Conservation (phyloP, 176 grass and related monocot species). For the Musa schizocarpa region DNA sequence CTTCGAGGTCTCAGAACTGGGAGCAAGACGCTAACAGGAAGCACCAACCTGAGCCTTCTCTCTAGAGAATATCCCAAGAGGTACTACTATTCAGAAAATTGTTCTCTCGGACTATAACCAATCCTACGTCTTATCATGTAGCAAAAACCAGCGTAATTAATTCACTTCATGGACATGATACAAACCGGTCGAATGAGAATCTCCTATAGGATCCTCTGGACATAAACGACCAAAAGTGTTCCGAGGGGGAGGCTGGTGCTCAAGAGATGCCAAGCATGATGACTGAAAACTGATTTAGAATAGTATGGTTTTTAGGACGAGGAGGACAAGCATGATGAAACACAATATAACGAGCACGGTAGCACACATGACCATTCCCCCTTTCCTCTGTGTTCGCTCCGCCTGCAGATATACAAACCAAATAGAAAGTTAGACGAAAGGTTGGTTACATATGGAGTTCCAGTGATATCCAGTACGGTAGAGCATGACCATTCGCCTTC, state of each 20-base stretch:
- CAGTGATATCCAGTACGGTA: too few relatives aligned
- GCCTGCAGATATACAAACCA: conserved; percentile 39
- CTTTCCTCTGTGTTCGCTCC: conserved; percentile 88
- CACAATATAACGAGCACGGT: conserved; percentile 85
- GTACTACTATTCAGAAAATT: too few relatives aligned
- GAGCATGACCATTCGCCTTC: background rate
- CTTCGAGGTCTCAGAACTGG: too few relatives aligned
- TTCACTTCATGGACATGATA: background rate
- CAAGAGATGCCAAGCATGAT: background rate
- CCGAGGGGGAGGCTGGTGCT: background rate
- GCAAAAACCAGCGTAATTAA: background rate
- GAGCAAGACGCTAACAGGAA: too few relatives aligned
- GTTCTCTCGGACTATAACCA: too few relatives aligned
- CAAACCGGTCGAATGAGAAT: background rate
- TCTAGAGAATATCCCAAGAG: too few relatives aligned
- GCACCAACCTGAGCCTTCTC: too few relatives aligned
- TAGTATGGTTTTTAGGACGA: conserved; percentile 72
- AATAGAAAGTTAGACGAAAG: background rate
- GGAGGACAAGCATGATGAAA: conserved; percentile 86
- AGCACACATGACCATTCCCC: conserved; percentile 93
- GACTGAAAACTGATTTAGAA: conserved; percentile 37
- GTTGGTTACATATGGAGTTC: background rate
- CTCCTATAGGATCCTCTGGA: background rate
- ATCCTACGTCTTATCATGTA: too few relatives aligned
- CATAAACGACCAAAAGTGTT: too few relatives aligned